Percentiles rank a stretch among this genome's conserved stretches.
Conservation (phyloP, 2,329 filamentous ascomycete species). For the Westerdykella aurantiaca region DNA sequence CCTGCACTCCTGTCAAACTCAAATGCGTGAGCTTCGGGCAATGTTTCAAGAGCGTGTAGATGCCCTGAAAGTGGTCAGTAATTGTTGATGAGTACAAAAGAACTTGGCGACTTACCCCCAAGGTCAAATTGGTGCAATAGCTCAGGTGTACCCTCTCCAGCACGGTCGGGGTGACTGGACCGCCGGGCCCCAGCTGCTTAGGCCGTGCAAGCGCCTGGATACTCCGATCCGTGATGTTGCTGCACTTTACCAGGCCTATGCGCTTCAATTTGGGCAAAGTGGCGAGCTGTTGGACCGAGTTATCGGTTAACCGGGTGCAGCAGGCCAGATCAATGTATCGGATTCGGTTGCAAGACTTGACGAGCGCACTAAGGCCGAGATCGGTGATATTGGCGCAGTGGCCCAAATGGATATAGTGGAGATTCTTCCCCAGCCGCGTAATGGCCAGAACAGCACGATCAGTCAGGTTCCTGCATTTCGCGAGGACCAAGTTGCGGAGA, state of each 20-base stretch:
- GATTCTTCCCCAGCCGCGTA: constrained; percentile 82
- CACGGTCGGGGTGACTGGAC: constrained; percentile 56
- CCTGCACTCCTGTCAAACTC: constrained; percentile 86
- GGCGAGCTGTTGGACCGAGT: constrained; percentile 77
- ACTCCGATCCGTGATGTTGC: constrained; percentile 80
- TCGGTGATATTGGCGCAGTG: constrained; percentile 93
- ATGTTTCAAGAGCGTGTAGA: constrained; percentile 79
- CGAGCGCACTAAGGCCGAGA: constrained; percentile 74
- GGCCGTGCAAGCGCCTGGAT: constrained; percentile 77
- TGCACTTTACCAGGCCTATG: constrained; percentile 92
- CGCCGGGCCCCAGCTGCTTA: constrained; percentile 49
- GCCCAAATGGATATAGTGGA: constrained; percentile 93
- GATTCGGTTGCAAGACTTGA: constrained; percentile 84
- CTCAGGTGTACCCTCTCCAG: constrained; percentile 93
- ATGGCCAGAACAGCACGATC: constrained; percentile 84
- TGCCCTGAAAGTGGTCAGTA: constrained; percentile 59
- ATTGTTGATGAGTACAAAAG: neutral
- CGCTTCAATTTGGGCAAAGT: constrained; percentile 86
- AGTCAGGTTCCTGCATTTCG: constrained; percentile 90
- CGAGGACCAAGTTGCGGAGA: constrained; percentile 84
- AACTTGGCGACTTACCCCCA: constrained; percentile 56
- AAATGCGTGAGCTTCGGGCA: constrained; percentile 91
- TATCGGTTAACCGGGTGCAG: constrained; percentile 81
- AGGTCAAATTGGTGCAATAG: constrained; percentile 81
- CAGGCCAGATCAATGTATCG: constrained; percentile 98